Conservation (phyloP, 2,329 filamentous ascomycete species). For the Aspergillus sclerotialis region DNA sequence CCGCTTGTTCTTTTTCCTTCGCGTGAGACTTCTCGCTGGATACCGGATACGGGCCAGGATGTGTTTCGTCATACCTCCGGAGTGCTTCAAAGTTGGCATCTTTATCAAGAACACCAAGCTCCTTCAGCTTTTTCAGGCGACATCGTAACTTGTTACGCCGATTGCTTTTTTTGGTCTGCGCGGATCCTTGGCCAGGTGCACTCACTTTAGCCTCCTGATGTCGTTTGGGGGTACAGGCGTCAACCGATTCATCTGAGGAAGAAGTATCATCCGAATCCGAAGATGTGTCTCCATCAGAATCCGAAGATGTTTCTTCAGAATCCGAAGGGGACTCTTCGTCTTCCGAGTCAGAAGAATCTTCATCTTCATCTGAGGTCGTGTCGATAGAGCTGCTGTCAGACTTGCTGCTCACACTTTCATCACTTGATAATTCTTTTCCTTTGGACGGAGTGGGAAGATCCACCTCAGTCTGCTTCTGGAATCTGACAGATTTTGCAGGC, state of each 20-base stretch:
- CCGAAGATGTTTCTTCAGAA: slow-evolving; percentile 10
- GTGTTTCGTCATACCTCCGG: slow-evolving; percentile 24
- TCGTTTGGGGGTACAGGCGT: slow-evolving; percentile 9
- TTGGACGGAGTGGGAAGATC: slow-evolving; percentile 6
- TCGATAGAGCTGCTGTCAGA: slow-evolving; percentile 17
- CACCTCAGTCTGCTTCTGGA: slow-evolving; percentile 14
- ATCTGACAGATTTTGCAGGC: slow-evolving; percentile 27
- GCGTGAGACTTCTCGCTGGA: slow-evolving; percentile 10
- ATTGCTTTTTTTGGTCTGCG: slow-evolving; percentile 50
- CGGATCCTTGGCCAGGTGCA: slow-evolving; percentile 44
- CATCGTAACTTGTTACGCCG: slow-evolving; percentile 44
- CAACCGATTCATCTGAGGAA: slow-evolving; percentile 10
- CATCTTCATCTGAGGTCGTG: slow-evolving; percentile 22
- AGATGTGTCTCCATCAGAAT: slow-evolving; percentile 20
- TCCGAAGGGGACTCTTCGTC: slow-evolving; percentile 6
- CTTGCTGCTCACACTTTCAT: slow-evolving; percentile 4
- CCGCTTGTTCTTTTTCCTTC: slow-evolving; percentile 25
- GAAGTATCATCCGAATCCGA: slow-evolving; percentile 30
- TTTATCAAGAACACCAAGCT: slow-evolving; percentile 44
- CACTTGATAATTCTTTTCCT: slow-evolving; percentile 6
- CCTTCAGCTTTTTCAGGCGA: slow-evolving; percentile 46
- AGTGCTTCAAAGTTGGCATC: slow-evolving; percentile 48
- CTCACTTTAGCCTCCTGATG: slow-evolving; percentile 14
- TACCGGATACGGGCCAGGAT: slow-evolving; percentile 19
- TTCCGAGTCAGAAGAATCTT: slow-evolving; percentile 20